Conservation (phyloP, 768 basidiomycete genomes). For the Collybia sordida region DNA sequence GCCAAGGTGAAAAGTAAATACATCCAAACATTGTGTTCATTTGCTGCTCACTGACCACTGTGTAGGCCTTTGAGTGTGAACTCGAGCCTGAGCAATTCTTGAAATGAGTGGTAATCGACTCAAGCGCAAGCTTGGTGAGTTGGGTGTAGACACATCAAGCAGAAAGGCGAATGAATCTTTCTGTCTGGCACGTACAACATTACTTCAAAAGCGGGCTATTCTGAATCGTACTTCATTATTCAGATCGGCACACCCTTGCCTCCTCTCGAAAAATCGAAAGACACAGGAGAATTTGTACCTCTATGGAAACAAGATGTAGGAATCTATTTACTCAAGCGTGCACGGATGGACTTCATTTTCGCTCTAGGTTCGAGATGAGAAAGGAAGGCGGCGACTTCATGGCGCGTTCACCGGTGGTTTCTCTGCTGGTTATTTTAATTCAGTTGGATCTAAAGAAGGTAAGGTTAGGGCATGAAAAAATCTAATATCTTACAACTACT, state of each 20-base stretch:
- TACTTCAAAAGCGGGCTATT: background rate
- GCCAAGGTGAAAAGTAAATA: no score
- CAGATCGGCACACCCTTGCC: constrained; percentile 95
- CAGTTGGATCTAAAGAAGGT: constrained; percentile 96
- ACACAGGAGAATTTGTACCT: constrained; percentile 93
- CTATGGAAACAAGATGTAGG: constrained; percentile 96
- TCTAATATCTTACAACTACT: constrained; percentile 1
- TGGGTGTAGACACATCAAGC: constrained; percentile 21
- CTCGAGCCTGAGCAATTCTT: background rate
- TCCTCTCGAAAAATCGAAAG: constrained; percentile 90
- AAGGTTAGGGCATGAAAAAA: constrained; percentile 14
- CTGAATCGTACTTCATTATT: background rate
- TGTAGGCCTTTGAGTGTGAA: no score
- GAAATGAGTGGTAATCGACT: constrained; percentile 8
- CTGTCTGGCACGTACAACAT: constrained; percentile 13
- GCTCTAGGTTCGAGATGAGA: constrained; percentile 83
- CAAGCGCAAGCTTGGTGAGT: constrained; percentile 17
- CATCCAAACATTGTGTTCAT: background rate
- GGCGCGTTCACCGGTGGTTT: constrained; percentile 99
- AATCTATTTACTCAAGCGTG: constrained; percentile 10
- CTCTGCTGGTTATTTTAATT: constrained; percentile 96
- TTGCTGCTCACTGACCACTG: background rate
- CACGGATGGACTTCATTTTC: constrained; percentile 1
- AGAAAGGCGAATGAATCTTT: constrained; percentile 17
- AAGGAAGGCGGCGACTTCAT: constrained; percentile 89